These are phyloP conservation scores for Rhizopogon vulgaris DNA, from an alignment of 768 basidiomycete genomes.

Conservation along the genomic window DNA sequence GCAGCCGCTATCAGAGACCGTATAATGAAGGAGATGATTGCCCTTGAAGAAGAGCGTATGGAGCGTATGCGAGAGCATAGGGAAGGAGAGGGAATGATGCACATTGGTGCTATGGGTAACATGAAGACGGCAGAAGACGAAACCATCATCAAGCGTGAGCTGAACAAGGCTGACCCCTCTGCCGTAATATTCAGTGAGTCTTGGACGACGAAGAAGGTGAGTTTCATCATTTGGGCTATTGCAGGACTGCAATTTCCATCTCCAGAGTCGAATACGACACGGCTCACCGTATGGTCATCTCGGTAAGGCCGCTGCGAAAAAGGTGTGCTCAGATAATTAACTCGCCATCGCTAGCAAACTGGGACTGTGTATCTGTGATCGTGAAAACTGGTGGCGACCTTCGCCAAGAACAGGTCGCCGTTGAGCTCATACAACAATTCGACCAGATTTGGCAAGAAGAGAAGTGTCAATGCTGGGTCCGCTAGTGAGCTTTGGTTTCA, in stretches of 20 bases:
- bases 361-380: conserved; percentile 94
- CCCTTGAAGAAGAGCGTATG: conserved; percentile 95
- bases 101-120: conserved; percentile 45
- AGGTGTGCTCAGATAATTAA: not conserved
- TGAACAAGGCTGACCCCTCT: conserved; percentile 94
- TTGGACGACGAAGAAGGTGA: conserved; percentile 88
- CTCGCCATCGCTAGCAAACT: conserved; percentile 42
- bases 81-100: conserved; percentile 63
- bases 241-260: not conserved
- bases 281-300: conserved; percentile 95
- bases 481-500: conserved; percentile 53
- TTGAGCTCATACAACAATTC: conserved; percentile 91
- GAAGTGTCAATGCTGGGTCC: conserved; percentile 86
- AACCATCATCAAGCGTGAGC: conserved; percentile 83
- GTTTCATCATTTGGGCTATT: conserved; percentile 8
- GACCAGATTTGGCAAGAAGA: conserved; percentile 94
- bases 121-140: conserved; percentile 84
- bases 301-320: conserved; percentile 37
- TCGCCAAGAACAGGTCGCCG: conserved; percentile 95
- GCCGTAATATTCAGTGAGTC: conserved; percentile 95
- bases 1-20: conserved; percentile 87
- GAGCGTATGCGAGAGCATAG: conserved; percentile 74
- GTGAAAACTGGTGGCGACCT: conserved; percentile 97
- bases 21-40: conserved; percentile 98
- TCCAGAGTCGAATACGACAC: conserved; percentile 81